Conservation (phyloP, 129 eudicot species). For the Ambrosia trifida region DNA sequence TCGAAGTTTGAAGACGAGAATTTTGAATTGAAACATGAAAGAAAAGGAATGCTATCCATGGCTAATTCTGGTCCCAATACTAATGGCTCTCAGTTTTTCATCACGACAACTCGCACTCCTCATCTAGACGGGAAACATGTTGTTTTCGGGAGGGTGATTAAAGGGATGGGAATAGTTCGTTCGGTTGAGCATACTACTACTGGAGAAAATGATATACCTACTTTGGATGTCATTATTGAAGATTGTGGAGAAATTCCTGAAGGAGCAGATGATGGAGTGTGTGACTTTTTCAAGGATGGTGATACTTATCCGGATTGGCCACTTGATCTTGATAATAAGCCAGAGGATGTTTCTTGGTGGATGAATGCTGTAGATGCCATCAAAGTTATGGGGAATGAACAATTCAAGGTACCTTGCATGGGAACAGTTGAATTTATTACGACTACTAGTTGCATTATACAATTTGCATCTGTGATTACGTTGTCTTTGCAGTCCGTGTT, state of each 20-base stretch:
- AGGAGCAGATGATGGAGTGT: slow-evolving; percentile 84
- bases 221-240: slow-evolving; percentile 60
- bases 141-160: slow-evolving; percentile 86
- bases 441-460: background rate
- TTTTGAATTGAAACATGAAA: slow-evolving; percentile 77
- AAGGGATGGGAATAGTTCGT: slow-evolving; percentile 88
- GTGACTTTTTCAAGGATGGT: slow-evolving; percentile 86
- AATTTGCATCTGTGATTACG: slow-evolving; percentile 2
- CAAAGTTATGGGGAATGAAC: slow-evolving; percentile 76
- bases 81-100: slow-evolving; percentile 85
- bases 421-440: background rate
- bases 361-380: slow-evolving; percentile 61
- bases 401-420: slow-evolving; percentile 62
- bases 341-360: slow-evolving; percentile 75
- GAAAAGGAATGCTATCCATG: slow-evolving; percentile 96
- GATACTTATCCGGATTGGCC: slow-evolving; percentile 95
- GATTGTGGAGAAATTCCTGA: slow-evolving; percentile 94
- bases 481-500: slow-evolving; percentile 1
- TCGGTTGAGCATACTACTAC: slow-evolving; percentile 63
- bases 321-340: slow-evolving; percentile 68
- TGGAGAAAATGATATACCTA: slow-evolving; percentile 49
- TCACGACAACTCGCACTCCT: slow-evolving; percentile 70
- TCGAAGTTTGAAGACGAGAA: slow-evolving; percentile 86
- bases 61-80: slow-evolving; percentile 87
- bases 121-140: slow-evolving; percentile 88